These are phyloP conservation scores for Apiospora aurea DNA, from an alignment of 2,329 filamentous ascomycete genomes.

Conservation along the genomic window DNA sequence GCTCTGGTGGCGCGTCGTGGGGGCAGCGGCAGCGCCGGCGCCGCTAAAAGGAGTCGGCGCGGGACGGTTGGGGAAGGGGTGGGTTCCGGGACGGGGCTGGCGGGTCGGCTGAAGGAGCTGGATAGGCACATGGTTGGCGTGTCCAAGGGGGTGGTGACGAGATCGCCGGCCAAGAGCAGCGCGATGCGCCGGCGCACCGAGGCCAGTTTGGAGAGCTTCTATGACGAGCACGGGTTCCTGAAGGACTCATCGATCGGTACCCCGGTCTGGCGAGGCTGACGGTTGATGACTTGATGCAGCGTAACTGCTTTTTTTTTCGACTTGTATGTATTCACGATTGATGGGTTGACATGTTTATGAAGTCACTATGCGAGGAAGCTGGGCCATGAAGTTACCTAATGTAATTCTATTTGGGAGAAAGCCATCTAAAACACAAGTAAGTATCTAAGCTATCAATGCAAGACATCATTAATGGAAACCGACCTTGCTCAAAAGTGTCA, in stretches of 20 bases:
- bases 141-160: conserved; percentile 27
- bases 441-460: background rate
- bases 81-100: background rate
- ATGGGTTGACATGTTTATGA: background rate
- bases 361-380: background rate
- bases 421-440: background rate
- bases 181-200: conserved; percentile 8
- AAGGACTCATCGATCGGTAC: conserved; percentile 32
- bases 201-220: conserved; percentile 30
- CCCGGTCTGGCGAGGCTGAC: conserved; percentile 7
- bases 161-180: conserved; percentile 31
- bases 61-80: background rate
- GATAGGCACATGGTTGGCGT: background rate
- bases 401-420: background rate
- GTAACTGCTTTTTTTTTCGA: background rate
- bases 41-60: background rate
- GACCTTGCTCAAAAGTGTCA: background rate
- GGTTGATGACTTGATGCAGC: conserved; percentile 5
- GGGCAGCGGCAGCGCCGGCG: background rate
- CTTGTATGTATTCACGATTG: conserved; percentile 6
- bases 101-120: background rate
- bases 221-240: conserved; percentile 37
- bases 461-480: background rate
- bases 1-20: background rate
- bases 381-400: background rate